Evolutionary conservation across 2,329 filamentous ascomycete genomes (phyloP).

Genomic region (Alternaria brassicicola): DNA sequence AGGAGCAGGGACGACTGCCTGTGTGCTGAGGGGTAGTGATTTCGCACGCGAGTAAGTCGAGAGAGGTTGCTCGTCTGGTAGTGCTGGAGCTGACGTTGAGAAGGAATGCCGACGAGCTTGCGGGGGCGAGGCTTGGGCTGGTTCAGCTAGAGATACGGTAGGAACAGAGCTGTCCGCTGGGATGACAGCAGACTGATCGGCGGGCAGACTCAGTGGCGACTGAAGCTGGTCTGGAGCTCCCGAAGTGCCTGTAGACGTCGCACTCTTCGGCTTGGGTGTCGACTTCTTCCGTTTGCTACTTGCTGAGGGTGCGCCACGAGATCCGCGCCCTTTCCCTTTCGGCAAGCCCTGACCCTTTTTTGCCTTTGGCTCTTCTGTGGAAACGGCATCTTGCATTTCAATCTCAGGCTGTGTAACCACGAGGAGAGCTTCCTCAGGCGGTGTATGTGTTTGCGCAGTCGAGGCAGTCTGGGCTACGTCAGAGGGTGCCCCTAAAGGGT

Average conservation of each 20-base stretch:
- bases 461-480: constrained; percentile 14
- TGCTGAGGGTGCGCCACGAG: constrained; percentile 44
- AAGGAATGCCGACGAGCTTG: constrained; percentile 42
- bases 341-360: constrained; percentile 52
- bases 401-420: constrained; percentile 16
- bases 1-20: constrained; percentile 19
- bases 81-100: constrained; percentile 22
- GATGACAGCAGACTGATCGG: constrained; percentile 26
- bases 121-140: constrained; percentile 5
- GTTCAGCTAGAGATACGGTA: constrained; percentile 16
- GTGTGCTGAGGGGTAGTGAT: constrained; percentile 41
- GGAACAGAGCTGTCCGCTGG: constrained; percentile 6
- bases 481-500: constrained; percentile 16
- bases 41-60: constrained; percentile 28
- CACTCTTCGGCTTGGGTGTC: constrained; percentile 42
- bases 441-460: constrained; percentile 49
- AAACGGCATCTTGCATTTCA: constrained; percentile 15
- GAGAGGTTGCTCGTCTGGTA: constrained; percentile 6
- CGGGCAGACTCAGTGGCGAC: constrained; percentile 43
- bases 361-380: constrained; percentile 37
- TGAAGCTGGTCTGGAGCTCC: constrained; percentile 38
- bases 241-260: constrained; percentile 20
- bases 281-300: constrained; percentile 49
- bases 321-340: constrained; percentile 54
- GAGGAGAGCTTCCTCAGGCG: constrained; percentile 43